Percentiles rank a stretch among this genome's conserved stretches.
These are phyloP conservation scores for Cylindrotheca closterium DNA, from an alignment of 108 stramenopile genomes.

Conservation along the genomic window DNA sequence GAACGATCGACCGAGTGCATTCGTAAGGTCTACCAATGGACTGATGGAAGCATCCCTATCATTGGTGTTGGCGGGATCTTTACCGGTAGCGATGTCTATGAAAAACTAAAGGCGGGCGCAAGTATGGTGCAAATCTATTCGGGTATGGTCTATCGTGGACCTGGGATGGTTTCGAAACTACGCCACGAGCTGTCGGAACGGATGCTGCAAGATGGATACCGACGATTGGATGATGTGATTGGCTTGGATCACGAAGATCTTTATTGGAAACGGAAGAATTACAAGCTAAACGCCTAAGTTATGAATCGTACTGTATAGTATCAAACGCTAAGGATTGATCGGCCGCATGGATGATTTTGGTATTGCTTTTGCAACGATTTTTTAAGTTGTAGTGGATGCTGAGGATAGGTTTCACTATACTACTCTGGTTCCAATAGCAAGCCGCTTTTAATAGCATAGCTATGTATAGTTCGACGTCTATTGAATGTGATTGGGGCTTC, in stretches of 20 bases:
- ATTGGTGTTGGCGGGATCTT: slow-evolving; percentile 95
- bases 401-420: too few relatives aligned
- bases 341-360: too few relatives aligned
- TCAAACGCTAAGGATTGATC: too few relatives aligned
- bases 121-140: slow-evolving; percentile 91
- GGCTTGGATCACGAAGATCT: slow-evolving; percentile 73
- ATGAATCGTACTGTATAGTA: too few relatives aligned
- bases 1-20: slow-evolving; percentile 85
- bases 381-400: too few relatives aligned
- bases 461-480: too few relatives aligned
- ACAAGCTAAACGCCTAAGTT: too few relatives aligned
- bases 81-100: slow-evolving; percentile 84
- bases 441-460: too few relatives aligned
- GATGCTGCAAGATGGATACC: slow-evolving; percentile 59
- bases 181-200: slow-evolving; percentile 67
- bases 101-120: slow-evolving; percentile 92
- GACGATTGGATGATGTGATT: slow-evolving; percentile 54
- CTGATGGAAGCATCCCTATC: slow-evolving; percentile 83
- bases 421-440: too few relatives aligned
- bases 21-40: slow-evolving; percentile 71
- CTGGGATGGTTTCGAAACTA: slow-evolving; percentile 75
- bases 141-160: slow-evolving; percentile 88
- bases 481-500: too few relatives aligned
- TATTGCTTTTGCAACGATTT: too few relatives aligned
- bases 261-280: slow-evolving; percentile 61